Base-by-base conservation (phyloP, 2,329 filamentous ascomycete species). In the Sodiomyces alkalinus region DNA sequence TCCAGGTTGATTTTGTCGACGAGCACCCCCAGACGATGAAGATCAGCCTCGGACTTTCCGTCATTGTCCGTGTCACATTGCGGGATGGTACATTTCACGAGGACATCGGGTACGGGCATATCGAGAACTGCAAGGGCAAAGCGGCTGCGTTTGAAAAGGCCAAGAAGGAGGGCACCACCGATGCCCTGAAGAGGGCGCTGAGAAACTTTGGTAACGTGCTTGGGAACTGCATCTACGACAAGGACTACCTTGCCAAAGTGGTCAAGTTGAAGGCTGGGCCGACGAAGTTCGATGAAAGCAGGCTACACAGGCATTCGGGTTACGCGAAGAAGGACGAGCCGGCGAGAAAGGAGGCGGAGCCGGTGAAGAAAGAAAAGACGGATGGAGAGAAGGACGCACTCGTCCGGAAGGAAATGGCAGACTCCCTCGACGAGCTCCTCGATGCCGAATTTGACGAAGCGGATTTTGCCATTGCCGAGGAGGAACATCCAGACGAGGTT, bases 211-310 rank as follows among this genome's bases (percentile, higher is more conserved):
- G 90, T 34, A 96, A 96, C 43, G 79, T 96, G 11, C 62, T 98
- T 30, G 90, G 90, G n/a, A 98, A 96, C 48, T 98, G 90, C 60
- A 75, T 98, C 33, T 96, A 98, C 54, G 90, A 98, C 57, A 92
- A 94, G 53, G 76, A 87, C 35, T 98, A 93, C 48, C 62, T 98
- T 32, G 67, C 74, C 29, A 86, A 83, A 49, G 80, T 96, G n/a
- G 80, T 76, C 28, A 92, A 83, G 55, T 64, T 98, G 45, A 96
- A 92, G 60, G 70, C 75, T 11, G 64, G 68, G 32, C 80, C 82
- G 4, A 68, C 72, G 17, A 83, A 69, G 50, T 93, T 85, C 56
- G 74, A 87, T 40, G 73, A 80, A 36, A 65, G 68, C n/a, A 76
- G 76, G 22, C 62, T 96, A 20, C 77, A 94, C 52, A 71, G 87